Conservation (phyloP, 2,329 filamentous ascomycete genomes). For the Fusarium falciforme region DNA sequence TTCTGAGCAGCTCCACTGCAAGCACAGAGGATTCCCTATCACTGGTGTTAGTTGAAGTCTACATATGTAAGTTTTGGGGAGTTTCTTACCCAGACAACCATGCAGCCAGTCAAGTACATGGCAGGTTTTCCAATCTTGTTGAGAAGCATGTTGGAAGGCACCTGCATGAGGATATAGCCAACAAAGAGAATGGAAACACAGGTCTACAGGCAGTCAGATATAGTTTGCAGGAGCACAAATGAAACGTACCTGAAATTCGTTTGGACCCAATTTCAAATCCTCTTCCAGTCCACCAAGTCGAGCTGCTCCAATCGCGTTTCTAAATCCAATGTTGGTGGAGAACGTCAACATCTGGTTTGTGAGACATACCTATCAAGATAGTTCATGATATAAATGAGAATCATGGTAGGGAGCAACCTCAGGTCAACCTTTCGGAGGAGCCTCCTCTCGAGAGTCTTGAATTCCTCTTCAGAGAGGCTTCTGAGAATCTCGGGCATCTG, state of each 20-base stretch:
- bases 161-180: slow-evolving; percentile 23
- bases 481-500: background rate
- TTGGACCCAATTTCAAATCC: background rate
- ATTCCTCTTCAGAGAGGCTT: background rate
- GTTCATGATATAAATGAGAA: slow-evolving; percentile 14
- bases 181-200: slow-evolving; percentile 16
- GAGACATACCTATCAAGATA: background rate
- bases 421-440: slow-evolving; percentile 1
- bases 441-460: slow-evolving; percentile 3
- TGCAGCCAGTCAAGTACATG: slow-evolving; percentile 2
- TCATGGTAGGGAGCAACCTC: slow-evolving; percentile 1
- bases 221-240: background rate
- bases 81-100: slow-evolving; percentile 9
- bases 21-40: slow-evolving; percentile 9
- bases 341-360: background rate
- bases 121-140: slow-evolving; percentile 22
- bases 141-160: slow-evolving; percentile 16
- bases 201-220: background rate
- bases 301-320: slow-evolving; percentile 7
- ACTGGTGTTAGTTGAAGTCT: background rate
- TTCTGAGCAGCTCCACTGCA: slow-evolving; percentile 11
- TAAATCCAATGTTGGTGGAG: background rate
- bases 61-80: rapidly evolving
- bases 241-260: background rate
- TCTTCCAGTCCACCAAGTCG: slow-evolving; percentile 7